Evolutionary conservation across 2,329 filamentous ascomycete species (phyloP).

Genomic region (Ploettnerulaceae sp.): DNA sequence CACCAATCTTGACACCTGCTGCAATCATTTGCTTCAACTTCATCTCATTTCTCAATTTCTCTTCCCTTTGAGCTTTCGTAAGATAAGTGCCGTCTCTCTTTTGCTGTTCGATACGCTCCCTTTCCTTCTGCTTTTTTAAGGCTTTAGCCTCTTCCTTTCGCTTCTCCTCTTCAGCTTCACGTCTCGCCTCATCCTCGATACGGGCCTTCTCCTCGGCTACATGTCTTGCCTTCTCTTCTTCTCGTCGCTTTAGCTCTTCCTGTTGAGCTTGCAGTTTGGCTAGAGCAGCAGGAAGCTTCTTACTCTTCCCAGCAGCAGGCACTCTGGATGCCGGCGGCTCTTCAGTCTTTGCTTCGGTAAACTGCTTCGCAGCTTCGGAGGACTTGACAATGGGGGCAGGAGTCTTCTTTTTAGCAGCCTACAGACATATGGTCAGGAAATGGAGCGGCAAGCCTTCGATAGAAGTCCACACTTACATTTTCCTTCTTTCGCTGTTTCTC

Average conservation of each 20-base stretch:
- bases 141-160: slow-evolving; percentile 68
- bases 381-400: slow-evolving; percentile 48
- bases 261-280: slow-evolving; percentile 75
- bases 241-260: slow-evolving; percentile 62
- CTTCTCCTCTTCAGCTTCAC: slow-evolving; percentile 62
- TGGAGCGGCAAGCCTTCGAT: background rate
- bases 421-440: slow-evolving; percentile 8
- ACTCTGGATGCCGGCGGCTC: slow-evolving; percentile 39
- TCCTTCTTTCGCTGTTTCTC: slow-evolving; percentile 99
- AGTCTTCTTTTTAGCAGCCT: slow-evolving; percentile 83
- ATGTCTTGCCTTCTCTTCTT: slow-evolving; percentile 58
- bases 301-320: slow-evolving; percentile 65
- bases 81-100: slow-evolving; percentile 85
- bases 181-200: slow-evolving; percentile 60
- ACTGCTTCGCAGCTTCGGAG: slow-evolving; percentile 51
- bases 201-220: slow-evolving; percentile 60
- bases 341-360: slow-evolving; percentile 44
- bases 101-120: slow-evolving; percentile 78
- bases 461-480: slow-evolving; percentile 54
- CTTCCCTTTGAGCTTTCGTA: slow-evolving; percentile 80
- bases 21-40: slow-evolving; percentile 83
- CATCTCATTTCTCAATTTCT: slow-evolving; percentile 71
- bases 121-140: slow-evolving; percentile 79
- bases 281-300: slow-evolving; percentile 78
- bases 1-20: slow-evolving; percentile 68